These are phyloP conservation scores for Chalaropsis thielavioides DNA, from an alignment of 2,329 filamentous ascomycete genomes.

Conservation along the genomic window DNA sequence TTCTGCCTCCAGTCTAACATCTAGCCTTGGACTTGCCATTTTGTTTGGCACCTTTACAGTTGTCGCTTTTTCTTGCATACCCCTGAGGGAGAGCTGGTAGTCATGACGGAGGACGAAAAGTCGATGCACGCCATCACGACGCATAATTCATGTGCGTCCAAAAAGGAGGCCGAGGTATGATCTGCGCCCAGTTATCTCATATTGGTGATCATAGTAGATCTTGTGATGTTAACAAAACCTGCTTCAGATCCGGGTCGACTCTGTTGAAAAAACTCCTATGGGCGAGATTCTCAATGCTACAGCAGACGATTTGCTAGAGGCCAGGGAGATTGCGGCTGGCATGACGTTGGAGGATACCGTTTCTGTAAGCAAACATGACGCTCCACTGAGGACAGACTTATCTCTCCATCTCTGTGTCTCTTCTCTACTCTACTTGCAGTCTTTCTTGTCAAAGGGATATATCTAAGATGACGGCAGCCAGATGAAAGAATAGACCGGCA, in stretches of 20 bases:
- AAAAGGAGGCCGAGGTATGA: constrained; percentile 3
- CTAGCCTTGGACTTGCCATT: neutral
- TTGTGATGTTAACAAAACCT: neutral
- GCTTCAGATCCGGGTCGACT: constrained; percentile 7
- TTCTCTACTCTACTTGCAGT: too few relatives aligned
- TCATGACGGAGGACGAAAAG: neutral
- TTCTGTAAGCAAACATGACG: constrained; percentile 19
- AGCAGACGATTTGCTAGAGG: constrained; percentile 32
- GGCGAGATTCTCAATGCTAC: constrained; percentile 26
- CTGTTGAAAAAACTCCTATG: neutral
- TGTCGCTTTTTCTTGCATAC: neutral
- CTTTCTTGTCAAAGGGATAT: too few relatives aligned
- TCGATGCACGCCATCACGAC: neutral
- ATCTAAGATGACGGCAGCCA: too few relatives aligned
- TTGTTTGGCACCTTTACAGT: neutral
- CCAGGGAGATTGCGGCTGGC: constrained; percentile 26
- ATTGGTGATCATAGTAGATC: neutral
- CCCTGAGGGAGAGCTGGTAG: neutral
- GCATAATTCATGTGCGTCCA: neutral
- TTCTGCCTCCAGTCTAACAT: neutral
- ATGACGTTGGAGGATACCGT: constrained; percentile 26
- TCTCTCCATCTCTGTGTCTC: neutral
- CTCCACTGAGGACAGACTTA: too few relatives aligned
- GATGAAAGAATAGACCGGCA: too few relatives aligned
- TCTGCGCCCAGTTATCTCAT: neutral